These are phyloP conservation scores for Agrocybe chaxingu DNA, from an alignment of 768 basidiomycete species.

Conservation along the genomic window DNA sequence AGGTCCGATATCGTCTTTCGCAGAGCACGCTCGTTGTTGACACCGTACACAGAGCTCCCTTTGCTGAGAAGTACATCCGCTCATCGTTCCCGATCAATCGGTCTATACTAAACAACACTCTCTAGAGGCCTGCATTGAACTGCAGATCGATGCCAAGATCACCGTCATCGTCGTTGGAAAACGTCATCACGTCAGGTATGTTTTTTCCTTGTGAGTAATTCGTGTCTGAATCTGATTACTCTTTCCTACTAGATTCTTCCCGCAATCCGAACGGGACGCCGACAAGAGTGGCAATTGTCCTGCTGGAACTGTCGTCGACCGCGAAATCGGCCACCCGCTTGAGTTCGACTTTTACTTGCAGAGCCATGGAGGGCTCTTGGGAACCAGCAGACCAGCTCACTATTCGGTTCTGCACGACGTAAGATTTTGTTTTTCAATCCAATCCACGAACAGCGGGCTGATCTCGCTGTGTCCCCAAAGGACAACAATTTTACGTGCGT, in stretches of 20 bases:
- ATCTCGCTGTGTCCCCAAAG: slow-evolving; percentile 16
- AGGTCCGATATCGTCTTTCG: slow-evolving; percentile 35
- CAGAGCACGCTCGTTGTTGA: not conserved
- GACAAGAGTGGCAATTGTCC: slow-evolving; percentile 76
- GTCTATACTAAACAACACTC: not conserved
- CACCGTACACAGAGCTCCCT: slow-evolving; percentile 45
- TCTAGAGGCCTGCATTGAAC: slow-evolving; percentile 58
- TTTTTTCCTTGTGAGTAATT: not conserved
- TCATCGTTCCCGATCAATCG: too few species aligned
- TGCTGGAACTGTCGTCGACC: slow-evolving; percentile 82
- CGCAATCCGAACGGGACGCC: slow-evolving; percentile 33
- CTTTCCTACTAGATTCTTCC: slow-evolving; percentile 28
- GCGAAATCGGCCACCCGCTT: slow-evolving; percentile 65
- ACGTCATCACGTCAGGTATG: slow-evolving; percentile 57
- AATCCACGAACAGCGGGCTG: not conserved
- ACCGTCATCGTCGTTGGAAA: slow-evolving; percentile 83
- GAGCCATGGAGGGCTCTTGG: slow-evolving; percentile 75
- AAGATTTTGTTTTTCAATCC: slow-evolving; percentile 3
- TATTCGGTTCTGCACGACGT: slow-evolving; percentile 45
- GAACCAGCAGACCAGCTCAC: slow-evolving; percentile 63
- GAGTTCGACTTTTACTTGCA: slow-evolving; percentile 83
- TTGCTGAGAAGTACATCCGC: slow-evolving; percentile 48
- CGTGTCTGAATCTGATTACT: not conserved
- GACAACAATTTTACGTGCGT: slow-evolving; percentile 58
- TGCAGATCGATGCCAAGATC: slow-evolving; percentile 60